Base-by-base conservation (phyloP, 208 protist species). In the Chromosphaera perkinsii region DNA sequence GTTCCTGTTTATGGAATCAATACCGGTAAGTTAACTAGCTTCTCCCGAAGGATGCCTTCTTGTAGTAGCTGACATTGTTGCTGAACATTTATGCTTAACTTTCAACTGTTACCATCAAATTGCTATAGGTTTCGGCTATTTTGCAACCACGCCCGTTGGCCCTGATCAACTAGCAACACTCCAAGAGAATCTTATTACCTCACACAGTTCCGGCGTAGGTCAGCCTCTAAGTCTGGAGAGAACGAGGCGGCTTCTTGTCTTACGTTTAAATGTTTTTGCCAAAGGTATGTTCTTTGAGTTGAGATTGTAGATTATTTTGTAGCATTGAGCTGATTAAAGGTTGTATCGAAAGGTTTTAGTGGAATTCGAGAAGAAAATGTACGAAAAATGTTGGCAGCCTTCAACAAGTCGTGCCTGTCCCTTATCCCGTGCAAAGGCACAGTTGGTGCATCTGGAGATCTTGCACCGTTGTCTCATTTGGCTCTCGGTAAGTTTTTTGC, bases 381-480 rank as follows among this genome's bases (percentile, higher is more conserved):
- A 12, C 40, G 39, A 7, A 60, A 52, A 22, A 52, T 84, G 31
- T 69, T 86, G 20, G 47, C 27, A 12, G 69, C 68, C 1, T 83
- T 86, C 65, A 88, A 88, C 40, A 75, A 59, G 24, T 69, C 66
- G 32, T 77, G 76, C 35, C 71, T 88, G 29, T 78, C 84, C 3
- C 63, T 39, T n/a, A 77, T 89, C 58, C 84, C 85, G 0, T 40
- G 27, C 1, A 79, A 85, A 42, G 83, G 83, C 42, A 81, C 87
- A 3, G 87, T 92, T 20, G 88, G 88, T 36, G 88, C 88, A 3
- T 81, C 66, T 45, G 89, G 89, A 20, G 89, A 93, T 83, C 79
- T 93, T 1, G 89, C 89, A 27, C 89, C 89, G 51, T 70, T 93
- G 22, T 51, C 89, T 10, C 89, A 93, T 66, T 62, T 93, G 17